These are phyloP conservation scores for Fraxinus platypoda DNA, from an alignment of 305 asterid genomes.

Conservation along the genomic window DNA sequence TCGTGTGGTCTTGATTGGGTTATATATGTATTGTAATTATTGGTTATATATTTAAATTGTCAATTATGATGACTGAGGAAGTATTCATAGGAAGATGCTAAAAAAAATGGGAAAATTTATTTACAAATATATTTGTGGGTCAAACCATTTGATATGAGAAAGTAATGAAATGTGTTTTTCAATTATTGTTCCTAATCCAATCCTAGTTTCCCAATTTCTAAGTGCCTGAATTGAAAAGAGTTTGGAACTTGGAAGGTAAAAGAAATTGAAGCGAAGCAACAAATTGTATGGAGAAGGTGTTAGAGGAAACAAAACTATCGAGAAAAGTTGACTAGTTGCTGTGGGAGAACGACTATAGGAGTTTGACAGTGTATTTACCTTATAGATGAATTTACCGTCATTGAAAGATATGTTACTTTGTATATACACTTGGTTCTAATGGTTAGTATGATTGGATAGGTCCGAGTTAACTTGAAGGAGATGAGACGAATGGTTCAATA, in stretches of 20 bases:
- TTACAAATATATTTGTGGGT: not conserved
- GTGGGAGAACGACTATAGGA: not conserved
- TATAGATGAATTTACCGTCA: not conserved
- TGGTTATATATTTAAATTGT: not conserved
- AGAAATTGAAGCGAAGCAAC: not conserved
- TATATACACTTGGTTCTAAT: not conserved
- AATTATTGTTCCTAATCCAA: not conserved
- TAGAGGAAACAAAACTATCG: not conserved
- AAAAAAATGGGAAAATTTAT: not conserved
- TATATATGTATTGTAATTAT: not conserved
- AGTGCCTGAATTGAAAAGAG: not conserved
- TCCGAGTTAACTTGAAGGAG: not conserved
- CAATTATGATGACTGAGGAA: not conserved
- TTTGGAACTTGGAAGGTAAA: not conserved
- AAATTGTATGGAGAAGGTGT: not conserved
- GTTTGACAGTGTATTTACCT: not conserved
- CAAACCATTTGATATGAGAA: not conserved
- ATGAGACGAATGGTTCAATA: not conserved
- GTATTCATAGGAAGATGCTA: not conserved
- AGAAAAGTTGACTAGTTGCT: not conserved
- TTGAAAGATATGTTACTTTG: not conserved
- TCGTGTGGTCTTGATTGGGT: not conserved
- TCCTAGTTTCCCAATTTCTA: not conserved
- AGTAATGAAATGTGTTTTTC: not conserved
- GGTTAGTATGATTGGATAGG: not conserved